These are phyloP conservation scores for Boletellus emodensis DNA, from an alignment of 768 basidiomycete genomes.

Conservation along the genomic window DNA sequence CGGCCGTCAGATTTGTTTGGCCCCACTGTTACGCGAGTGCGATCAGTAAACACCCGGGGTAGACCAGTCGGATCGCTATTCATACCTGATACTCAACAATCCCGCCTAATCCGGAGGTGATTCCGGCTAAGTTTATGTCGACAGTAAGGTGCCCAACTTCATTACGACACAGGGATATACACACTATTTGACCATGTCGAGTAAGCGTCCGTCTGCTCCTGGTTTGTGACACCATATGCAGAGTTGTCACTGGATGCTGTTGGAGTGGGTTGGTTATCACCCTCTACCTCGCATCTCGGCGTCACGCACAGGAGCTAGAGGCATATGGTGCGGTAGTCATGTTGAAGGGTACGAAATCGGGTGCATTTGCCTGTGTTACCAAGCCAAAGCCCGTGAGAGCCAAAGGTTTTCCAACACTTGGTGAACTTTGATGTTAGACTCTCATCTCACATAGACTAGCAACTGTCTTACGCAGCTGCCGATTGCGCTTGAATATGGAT, in stretches of 20 bases:
- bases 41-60: slow-evolving; percentile 8
- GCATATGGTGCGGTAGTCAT: slow-evolving; percentile 41
- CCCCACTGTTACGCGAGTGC: slow-evolving; percentile 44
- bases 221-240: slow-evolving; percentile 49
- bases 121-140: slow-evolving; percentile 32
- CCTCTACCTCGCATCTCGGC: background rate
- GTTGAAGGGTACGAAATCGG: slow-evolving; percentile 62
- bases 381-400: slow-evolving; percentile 57
- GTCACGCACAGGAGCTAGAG: slow-evolving; percentile 27
- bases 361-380: slow-evolving; percentile 51
- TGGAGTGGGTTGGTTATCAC: slow-evolving; percentile 1
- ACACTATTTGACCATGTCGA: slow-evolving; percentile 48
- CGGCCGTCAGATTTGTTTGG: slow-evolving; percentile 45
- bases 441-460: background rate
- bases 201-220: slow-evolving; percentile 52
- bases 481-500: slow-evolving; percentile 46
- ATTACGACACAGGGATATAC: slow-evolving; percentile 6
- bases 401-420: slow-evolving; percentile 54
- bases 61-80: background rate
- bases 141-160: slow-evolving; percentile 3
- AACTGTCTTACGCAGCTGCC: slow-evolving; percentile 38
- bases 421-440: slow-evolving; percentile 3
- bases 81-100: slow-evolving; percentile 31
- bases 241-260: slow-evolving; percentile 21
- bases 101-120: slow-evolving; percentile 33